Evolutionary conservation across 495 filamentous ascomycete genomes (phyloP).

Genomic region (Terfezia boudieri): DNA sequence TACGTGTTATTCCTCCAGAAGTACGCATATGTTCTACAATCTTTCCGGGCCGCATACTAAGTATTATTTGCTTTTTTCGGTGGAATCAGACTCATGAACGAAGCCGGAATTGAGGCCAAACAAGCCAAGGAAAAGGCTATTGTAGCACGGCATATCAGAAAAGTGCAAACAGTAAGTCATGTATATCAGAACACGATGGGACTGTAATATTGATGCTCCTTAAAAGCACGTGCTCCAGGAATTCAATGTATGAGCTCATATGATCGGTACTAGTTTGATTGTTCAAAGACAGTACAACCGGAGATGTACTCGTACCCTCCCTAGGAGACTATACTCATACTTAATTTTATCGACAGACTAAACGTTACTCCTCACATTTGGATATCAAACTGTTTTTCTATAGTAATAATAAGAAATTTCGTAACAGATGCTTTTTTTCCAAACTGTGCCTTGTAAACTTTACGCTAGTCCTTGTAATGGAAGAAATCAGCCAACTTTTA

Average conservation of each 20-base stretch:
- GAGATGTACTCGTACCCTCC: no score
- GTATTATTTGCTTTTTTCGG: conserved; percentile 4
- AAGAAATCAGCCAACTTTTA: no score
- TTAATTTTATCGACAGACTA: no score
- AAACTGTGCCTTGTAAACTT: no score
- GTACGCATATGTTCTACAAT: conserved; percentile 22
- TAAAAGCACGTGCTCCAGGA: conserved; percentile 45
- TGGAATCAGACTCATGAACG: conserved; percentile 50
- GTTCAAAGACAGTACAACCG: background rate
- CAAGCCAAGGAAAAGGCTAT: conserved; percentile 49
- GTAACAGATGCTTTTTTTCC: no score
- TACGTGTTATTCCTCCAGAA: conserved; percentile 80
- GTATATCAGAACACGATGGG: background rate
- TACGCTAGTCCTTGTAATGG: no score
- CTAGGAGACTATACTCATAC: no score
- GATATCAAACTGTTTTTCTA: no score
- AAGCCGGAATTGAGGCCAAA: conserved; percentile 56
- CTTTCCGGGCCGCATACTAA: conserved; percentile 8
- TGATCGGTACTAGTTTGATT: background rate
- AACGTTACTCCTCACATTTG: no score
- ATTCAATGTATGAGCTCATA: conserved; percentile 41
- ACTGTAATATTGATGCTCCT: conserved; percentile 1
- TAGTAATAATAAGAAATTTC: no score
- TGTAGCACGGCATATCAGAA: conserved; percentile 49
- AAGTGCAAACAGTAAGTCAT: conserved; percentile 46